Evolutionary conservation across 306 rosid species (phyloP).

Genomic region (Pyrus pyrifolia): DNA sequence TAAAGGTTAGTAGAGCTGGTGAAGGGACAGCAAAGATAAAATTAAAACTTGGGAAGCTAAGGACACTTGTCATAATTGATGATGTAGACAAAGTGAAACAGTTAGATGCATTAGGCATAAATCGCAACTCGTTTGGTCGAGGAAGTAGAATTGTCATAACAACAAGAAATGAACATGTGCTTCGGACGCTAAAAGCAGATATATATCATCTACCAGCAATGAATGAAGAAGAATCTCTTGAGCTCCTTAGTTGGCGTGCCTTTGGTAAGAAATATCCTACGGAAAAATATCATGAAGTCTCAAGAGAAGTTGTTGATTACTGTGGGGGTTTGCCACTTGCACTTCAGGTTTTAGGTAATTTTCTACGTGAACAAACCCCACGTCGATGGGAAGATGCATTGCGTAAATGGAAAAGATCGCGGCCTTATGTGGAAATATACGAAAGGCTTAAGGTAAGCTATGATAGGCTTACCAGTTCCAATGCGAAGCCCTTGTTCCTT

Average conservation of each 20-base stretch:
- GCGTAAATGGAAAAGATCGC: not conserved
- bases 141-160: conserved; percentile 25
- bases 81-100: not conserved
- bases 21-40: not conserved
- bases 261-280: not conserved
- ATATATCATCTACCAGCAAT: not conserved
- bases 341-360: conserved; percentile 30
- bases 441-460: conserved; percentile 15
- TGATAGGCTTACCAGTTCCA: not conserved
- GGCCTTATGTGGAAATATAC: not conserved
- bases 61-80: conserved; percentile 10
- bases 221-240: conserved; percentile 6
- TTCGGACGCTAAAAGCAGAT: not conserved
- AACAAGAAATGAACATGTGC: not conserved
- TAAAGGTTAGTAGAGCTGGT: not conserved
- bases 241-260: conserved; percentile 23
- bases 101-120: not conserved
- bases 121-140: not conserved
- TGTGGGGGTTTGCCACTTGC: conserved; percentile 39
- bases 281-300: not conserved
- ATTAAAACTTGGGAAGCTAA: not conserved
- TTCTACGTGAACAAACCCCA: not conserved
- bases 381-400: conserved; percentile 18
- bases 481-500: conserved; percentile 24
- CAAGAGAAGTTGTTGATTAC: conserved; percentile 1